These are phyloP conservation scores for Pulveroboletus sp. DNA, from an alignment of 768 basidiomycete species.

Conservation along the genomic window DNA sequence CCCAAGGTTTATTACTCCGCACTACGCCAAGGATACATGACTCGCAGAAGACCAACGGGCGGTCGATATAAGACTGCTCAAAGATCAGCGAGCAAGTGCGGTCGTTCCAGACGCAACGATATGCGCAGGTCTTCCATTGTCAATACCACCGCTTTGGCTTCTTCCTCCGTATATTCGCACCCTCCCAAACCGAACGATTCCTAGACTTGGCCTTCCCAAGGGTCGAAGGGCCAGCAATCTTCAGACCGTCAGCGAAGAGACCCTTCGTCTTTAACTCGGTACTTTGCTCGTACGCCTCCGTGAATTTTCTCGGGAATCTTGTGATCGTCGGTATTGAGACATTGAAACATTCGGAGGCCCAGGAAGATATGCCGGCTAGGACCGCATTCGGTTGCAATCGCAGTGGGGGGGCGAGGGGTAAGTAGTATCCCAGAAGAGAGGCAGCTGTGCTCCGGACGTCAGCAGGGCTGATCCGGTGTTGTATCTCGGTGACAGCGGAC, in stretches of 20 bases:
- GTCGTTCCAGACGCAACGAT: no score
- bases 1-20: no score
- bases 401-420: conserved; percentile 46
- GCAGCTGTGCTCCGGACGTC: conserved; percentile 59
- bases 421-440: conserved; percentile 70
- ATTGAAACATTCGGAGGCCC: conserved; percentile 38
- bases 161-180: conserved; percentile 7
- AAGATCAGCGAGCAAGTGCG: background rate
- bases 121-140: background rate
- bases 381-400: conserved; percentile 40
- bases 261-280: conserved; percentile 13
- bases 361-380: conserved; percentile 54
- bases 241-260: conserved; percentile 20
- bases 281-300: conserved; percentile 18
- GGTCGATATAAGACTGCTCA: background rate
- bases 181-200: conserved; percentile 26
- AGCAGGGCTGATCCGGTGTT: conserved; percentile 39
- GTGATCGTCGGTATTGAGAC: conserved; percentile 16
- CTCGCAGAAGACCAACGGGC: background rate
- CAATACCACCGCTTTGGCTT: conserved; percentile 19
- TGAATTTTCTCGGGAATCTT: conserved; percentile 21
- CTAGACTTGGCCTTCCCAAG: conserved; percentile 21
- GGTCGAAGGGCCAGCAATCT: conserved; percentile 9
- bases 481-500: conserved; percentile 28
- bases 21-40: background rate